A percentile compares a stretch with the other conserved stretches of the same genome.
phyloP scores from a whole-genome alignment of 192 early-diverging fungal species.

The Backusella tuberculispora region DNA sequence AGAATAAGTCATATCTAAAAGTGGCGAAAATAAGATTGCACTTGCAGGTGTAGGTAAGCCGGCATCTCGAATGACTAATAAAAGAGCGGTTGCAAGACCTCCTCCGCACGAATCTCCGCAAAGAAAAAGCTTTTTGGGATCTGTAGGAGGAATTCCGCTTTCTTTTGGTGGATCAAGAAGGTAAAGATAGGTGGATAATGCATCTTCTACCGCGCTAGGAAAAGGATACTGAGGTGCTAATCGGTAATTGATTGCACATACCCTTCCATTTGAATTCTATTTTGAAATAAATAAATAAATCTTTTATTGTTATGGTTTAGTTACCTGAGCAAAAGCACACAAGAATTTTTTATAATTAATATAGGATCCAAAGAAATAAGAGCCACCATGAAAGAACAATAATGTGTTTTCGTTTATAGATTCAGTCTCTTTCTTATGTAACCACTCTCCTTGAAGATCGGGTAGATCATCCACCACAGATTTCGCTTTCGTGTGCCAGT shows the following conservation, averaged over 20 bases:
- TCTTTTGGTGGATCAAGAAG: conserved; percentile 56
- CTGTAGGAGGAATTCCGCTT: conserved; percentile 47
- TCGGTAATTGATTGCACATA: conserved; percentile 66
- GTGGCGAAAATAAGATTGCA: conserved; percentile 62
- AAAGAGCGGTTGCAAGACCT: conserved; percentile 53
- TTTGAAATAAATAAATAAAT: neutral
- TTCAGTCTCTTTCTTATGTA: conserved; percentile 28
- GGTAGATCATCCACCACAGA: conserved; percentile 11
- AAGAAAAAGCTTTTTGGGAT: conserved; percentile 60
- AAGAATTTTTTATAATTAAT: conserved; percentile 46
- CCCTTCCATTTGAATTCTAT: conserved; percentile 24
- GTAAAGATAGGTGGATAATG: conserved; percentile 72
- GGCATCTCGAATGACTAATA: conserved; percentile 61
- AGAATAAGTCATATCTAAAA: conserved; percentile 59
- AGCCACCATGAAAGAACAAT: conserved; percentile 81
- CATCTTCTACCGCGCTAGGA: conserved; percentile 82
- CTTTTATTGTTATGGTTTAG: neutral
- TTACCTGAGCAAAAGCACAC: conserved; percentile 50
- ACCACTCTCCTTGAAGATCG: conserved; percentile 49
- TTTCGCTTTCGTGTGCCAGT: conserved; percentile 51
- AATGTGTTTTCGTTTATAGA: conserved; percentile 50
- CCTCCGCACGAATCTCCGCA: conserved; percentile 75
- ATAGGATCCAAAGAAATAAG: conserved; percentile 52
- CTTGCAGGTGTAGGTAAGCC: conserved; percentile 58
- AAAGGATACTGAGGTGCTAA: conserved; percentile 80